phyloP scores from a whole-genome alignment of 164 flowering plant species.

The Magnolia changhungtana region DNA sequence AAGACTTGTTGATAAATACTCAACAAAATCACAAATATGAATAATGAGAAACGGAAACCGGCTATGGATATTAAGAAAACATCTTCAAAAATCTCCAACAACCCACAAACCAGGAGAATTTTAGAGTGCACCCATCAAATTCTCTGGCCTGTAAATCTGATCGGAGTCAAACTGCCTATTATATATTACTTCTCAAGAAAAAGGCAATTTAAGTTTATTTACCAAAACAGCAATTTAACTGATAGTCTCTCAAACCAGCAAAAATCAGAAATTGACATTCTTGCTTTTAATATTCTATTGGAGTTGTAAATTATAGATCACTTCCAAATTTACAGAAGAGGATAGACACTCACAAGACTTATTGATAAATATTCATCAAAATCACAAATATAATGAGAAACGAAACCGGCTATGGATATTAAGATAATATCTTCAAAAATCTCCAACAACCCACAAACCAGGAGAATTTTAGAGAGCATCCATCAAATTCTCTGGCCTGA shows the following conservation, averaged over 20 bases:
- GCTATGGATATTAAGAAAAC: conserved; percentile 9
- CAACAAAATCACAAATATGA: background rate
- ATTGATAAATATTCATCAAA: background rate
- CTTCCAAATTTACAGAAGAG: background rate
- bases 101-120: background rate
- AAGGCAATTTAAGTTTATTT: background rate
- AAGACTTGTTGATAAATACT: background rate
- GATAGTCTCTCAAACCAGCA: background rate
- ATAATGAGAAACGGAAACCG: background rate
- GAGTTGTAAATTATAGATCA: background rate
- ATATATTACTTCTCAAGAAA: background rate
- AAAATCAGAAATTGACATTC: background rate
- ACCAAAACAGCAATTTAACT: background rate
- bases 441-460: background rate
- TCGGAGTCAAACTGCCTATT: conserved; percentile 14
- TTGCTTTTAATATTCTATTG: background rate
- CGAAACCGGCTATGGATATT: conserved; percentile 2
- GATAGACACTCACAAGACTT: background rate
- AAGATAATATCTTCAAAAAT: conserved; percentile 7
- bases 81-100: background rate
- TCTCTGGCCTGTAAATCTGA: conserved; percentile 33
- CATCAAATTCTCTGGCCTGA: conserved; percentile 30
- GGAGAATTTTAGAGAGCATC: background rate
- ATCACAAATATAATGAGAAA: too few species aligned
- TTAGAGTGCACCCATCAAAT: conserved; percentile 10